These are phyloP conservation scores for Rubia peregrina DNA, from an alignment of 305 asterid species.

Conservation along the genomic window DNA sequence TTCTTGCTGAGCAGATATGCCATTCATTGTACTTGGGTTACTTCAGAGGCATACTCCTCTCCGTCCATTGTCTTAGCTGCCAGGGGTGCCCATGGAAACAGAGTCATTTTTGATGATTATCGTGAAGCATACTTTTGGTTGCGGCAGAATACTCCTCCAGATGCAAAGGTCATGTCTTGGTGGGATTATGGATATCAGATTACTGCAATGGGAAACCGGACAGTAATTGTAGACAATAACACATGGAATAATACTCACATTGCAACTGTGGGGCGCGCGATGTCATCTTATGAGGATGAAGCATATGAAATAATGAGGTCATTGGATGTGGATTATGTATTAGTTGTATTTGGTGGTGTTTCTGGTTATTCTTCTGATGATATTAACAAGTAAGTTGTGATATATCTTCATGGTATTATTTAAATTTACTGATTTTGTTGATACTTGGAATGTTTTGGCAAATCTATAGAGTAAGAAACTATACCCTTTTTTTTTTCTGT, in stretches of 20 bases:
- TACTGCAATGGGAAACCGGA: constrained; percentile 37
- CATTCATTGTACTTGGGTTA: constrained; percentile 98
- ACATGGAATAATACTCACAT: constrained; percentile 99
- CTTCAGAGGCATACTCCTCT: constrained; percentile 98
- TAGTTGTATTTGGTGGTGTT: constrained; percentile 98
- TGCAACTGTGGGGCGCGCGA: constrained; percentile 99
- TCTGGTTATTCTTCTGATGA: constrained; percentile 98
- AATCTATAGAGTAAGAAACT: too few relatives aligned
- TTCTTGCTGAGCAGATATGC: constrained; percentile 90
- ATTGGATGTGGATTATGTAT: constrained; percentile 84
- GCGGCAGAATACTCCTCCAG: constrained; percentile 53
- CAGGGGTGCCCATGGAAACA: constrained; percentile 89
- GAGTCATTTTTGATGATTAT: constrained; percentile 93
- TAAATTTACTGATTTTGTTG: not conserved
- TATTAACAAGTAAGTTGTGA: constrained; percentile 81
- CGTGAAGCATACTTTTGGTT: constrained; percentile 99
- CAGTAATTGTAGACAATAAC: constrained; percentile 96
- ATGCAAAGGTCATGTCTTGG: constrained; percentile 29
- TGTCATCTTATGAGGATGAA: constrained; percentile 96
- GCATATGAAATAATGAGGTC: constrained; percentile 97
- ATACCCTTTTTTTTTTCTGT: not conserved
- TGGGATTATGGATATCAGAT: constrained; percentile 30
- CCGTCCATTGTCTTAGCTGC: constrained; percentile 99
- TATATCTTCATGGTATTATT: constrained; percentile 7
- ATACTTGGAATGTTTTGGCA: not conserved